Base-by-base conservation (phyloP, 1,284 basidiomycete species). In the Ceratobasidium sp. region DNA sequence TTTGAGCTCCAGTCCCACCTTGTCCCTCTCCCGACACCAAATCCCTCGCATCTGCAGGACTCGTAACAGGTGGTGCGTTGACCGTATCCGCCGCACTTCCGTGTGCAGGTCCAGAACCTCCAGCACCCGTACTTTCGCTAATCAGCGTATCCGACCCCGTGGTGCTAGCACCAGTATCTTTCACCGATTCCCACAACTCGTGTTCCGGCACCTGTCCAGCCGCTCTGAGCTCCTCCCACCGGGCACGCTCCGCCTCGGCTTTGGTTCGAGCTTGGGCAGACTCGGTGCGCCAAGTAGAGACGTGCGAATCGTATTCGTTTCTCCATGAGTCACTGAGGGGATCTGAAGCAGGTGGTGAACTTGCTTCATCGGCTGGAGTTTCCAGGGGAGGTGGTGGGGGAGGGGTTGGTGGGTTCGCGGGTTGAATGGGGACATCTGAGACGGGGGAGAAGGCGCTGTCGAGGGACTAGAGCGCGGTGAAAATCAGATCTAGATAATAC, bases 251-350 rank as follows among this genome's bases (percentile, higher is more conserved):
- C 75, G 85, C 86, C 81, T 92, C 90, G 8, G 92, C 91, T 80
- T 91, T 93, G 78, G 87, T 84, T 65, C 93, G 89, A 54, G 90
- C 90, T 76, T 89, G 87, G 41, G 91, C 89, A 34, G 90, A 91
- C 79, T 91, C 88, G 31, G 88, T 87, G 49, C 89, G 88, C 94
- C 94, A 96, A 77, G 85, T 82, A 48, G 85, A 84, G 9, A 93
- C 83, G 73, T 93, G 90, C 0, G 86, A 82, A 66, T 95, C 90
- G 81, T 92, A 91, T 77, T 89, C 86, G 7, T 84, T 80, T 77
- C 88, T 87, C 89, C 89, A 90, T 24, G 80, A 78, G 9, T 84
- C 84, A 56, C 27, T 3, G 13, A 62, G 43, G 14, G 69, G 69
- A 37, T 72, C 69, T n/a, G 58, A 39, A 49, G 39, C 58, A 31